These are phyloP conservation scores for Fusarium temperatum DNA, from an alignment of 2,329 filamentous ascomycete genomes.

Conservation along the genomic window DNA sequence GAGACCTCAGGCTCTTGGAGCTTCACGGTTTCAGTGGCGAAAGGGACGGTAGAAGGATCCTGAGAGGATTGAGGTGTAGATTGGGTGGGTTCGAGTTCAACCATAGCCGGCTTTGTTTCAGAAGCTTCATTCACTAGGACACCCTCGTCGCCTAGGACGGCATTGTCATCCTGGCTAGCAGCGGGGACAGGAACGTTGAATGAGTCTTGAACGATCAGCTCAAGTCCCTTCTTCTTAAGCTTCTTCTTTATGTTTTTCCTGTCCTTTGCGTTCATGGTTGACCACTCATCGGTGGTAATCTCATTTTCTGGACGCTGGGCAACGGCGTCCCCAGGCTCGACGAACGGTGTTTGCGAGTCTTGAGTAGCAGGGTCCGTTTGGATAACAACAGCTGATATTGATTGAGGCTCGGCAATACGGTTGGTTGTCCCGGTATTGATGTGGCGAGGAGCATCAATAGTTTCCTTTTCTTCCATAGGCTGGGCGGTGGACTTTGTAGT, in stretches of 20 bases:
- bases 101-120: not conserved
- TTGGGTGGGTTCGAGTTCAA: not conserved
- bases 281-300: conserved; percentile 36
- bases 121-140: not conserved
- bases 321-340: not conserved
- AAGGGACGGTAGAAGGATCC: not conserved
- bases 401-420: not conserved
- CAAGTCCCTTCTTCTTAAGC: conserved; percentile 36
- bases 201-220: conserved; percentile 27
- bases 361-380: not conserved
- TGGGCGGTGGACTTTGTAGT: not conserved
- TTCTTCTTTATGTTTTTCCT: conserved; percentile 39
- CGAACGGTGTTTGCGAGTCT: not conserved
- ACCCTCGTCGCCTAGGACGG: not conserved
- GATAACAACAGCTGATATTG: not conserved
- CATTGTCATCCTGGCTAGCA: not conserved
- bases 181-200: not conserved
- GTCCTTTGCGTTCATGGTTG: conserved; percentile 29
- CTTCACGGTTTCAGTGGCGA: not conserved
- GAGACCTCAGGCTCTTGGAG: not conserved
- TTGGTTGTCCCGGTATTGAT: not conserved
- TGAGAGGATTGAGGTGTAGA: not conserved
- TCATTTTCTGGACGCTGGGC: conserved; percentile 33
- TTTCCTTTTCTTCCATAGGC: not conserved
- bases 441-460: not conserved